Conservation (phyloP, 2,329 filamentous ascomycete species). For the Stromatinia cepivora region DNA sequence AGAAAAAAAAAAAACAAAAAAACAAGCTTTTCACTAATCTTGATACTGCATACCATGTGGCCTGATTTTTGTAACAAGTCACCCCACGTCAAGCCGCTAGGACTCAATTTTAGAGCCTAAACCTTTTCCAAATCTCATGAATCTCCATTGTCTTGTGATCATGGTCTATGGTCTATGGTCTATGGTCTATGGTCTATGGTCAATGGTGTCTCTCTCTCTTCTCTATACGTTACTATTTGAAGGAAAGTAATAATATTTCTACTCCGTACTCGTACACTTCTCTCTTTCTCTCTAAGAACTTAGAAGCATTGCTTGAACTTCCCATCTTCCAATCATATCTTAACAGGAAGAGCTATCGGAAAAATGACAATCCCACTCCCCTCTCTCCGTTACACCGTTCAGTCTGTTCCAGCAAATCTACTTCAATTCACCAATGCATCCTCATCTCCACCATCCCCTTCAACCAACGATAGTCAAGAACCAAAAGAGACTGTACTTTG, state of each 20-base stretch:
- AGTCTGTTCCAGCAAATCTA: constrained; percentile 5
- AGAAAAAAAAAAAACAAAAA: no score
- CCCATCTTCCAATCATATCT: background rate
- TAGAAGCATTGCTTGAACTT: background rate
- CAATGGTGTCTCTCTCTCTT: no score
- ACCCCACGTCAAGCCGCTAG: constrained; percentile 7
- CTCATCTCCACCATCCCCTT: constrained; percentile 4
- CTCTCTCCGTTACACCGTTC: constrained; percentile 8
- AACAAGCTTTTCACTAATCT: background rate
- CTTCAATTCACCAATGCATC: constrained; percentile 1
- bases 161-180: no score
- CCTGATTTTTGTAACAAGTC: constrained; percentile 22
- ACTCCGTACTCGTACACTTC: background rate
- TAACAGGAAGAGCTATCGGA: background rate
- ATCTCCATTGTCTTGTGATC: constrained; percentile 13
- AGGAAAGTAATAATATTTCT: background rate
- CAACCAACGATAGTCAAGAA: background rate
- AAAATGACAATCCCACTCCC: constrained; percentile 20
- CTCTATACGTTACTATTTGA: background rate
- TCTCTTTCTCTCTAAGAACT: background rate
- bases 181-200: no score
- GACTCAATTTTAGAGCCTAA: constrained; percentile 1
- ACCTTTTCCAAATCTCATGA: background rate
- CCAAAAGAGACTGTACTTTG: constrained; percentile 55
- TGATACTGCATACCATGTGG: constrained; percentile 23